Evolutionary conservation across 2,329 filamentous ascomycete species (phyloP).

Genomic region (Rhynchosporium graminicola): DNA sequence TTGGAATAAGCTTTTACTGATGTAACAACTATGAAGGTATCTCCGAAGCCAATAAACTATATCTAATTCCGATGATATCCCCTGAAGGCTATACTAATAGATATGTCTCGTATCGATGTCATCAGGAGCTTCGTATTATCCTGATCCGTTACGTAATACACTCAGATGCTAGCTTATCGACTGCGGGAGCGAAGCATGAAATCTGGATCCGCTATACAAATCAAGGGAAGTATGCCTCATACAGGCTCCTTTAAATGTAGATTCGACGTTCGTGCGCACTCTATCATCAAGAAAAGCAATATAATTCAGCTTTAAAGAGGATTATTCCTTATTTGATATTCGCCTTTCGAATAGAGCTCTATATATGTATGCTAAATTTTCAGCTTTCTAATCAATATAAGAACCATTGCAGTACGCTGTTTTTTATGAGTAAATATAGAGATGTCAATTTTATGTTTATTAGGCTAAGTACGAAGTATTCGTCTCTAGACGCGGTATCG

Average conservation of each 20-base stretch:
- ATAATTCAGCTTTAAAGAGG: too few species aligned
- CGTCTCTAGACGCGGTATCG: conserved; percentile 46
- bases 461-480: neutral
- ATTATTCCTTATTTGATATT: too few species aligned
- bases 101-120: conserved; percentile 54
- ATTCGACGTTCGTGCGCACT: too few species aligned
- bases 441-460: too few species aligned
- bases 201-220: conserved; percentile 16
- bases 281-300: too few species aligned
- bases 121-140: conserved; percentile 52
- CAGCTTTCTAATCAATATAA: too few species aligned
- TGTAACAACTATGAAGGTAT: conserved; percentile 43
- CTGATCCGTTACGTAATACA: conserved; percentile 50
- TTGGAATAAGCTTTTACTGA: too few species aligned
- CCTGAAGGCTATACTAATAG: conserved; percentile 46
- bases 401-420: too few species aligned
- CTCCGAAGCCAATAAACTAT: conserved; percentile 58
- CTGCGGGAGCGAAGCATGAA: conserved; percentile 28
- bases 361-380: too few species aligned
- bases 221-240: conserved; percentile 44
- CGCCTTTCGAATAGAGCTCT: too few species aligned
- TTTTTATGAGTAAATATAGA: too few species aligned
- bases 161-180: conserved; percentile 24
- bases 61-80: conserved; percentile 52
- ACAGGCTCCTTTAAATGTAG: too few species aligned